Evolutionary conservation across 345 rosid species (phyloP).

Genomic region (Gossypioides kirkii): DNA sequence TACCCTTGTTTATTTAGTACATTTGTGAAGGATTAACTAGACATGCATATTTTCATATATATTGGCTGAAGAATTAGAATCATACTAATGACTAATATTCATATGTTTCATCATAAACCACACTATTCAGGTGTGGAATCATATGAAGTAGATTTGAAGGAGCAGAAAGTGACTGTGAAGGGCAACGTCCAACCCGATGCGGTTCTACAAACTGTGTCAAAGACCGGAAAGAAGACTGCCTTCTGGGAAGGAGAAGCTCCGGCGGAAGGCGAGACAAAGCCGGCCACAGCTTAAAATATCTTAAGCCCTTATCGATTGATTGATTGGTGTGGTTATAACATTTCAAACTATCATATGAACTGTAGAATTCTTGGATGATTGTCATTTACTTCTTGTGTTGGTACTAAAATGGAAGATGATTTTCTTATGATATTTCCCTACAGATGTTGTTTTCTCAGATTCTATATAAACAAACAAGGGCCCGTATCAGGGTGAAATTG

Average conservation of each 20-base stretch:
- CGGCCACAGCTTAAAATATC: background rate
- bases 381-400: background rate
- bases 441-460: background rate
- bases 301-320: background rate
- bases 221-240: constrained; percentile 72
- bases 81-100: background rate
- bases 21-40: background rate
- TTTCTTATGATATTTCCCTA: constrained; percentile 2
- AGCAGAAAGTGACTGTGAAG: constrained; percentile 80
- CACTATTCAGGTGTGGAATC: constrained; percentile 63
- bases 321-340: background rate
- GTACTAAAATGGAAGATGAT: background rate
- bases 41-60: background rate
- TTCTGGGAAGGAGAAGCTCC: constrained; percentile 49
- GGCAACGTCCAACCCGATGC: constrained; percentile 78
- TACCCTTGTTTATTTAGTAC: background rate
- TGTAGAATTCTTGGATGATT: background rate
- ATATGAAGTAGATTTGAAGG: constrained; percentile 64
- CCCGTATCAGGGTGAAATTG: background rate
- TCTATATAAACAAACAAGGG: background rate
- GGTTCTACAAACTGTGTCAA: constrained; percentile 73
- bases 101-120: background rate
- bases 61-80: background rate
- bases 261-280: background rate
- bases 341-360: background rate